Evolutionary conservation across 306 rosid genomes (phyloP).

Genomic region (Dicorynia guianensis): DNA sequence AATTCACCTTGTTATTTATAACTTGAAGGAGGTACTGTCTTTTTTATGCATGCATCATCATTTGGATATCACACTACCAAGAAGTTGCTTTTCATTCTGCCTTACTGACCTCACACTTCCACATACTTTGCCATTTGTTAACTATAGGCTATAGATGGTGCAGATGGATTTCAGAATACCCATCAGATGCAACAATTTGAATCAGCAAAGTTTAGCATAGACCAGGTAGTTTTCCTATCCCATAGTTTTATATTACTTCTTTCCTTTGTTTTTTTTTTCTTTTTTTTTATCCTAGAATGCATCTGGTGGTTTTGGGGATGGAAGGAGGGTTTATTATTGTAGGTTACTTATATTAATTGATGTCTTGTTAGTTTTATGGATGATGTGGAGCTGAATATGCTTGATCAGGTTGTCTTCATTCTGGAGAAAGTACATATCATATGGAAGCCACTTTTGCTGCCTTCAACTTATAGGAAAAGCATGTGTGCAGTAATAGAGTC

Average conservation of each 20-base stretch:
- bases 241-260: slow-evolving; percentile 2
- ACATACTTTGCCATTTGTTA: slow-evolving; percentile 35
- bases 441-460: slow-evolving; percentile 94
- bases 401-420: slow-evolving; percentile 82
- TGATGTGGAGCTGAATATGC: slow-evolving; percentile 38
- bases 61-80: slow-evolving; percentile 11
- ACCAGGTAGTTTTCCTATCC: slow-evolving; percentile 67
- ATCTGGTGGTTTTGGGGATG: background rate
- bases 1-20: slow-evolving; percentile 75
- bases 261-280: background rate
- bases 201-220: slow-evolving; percentile 84
- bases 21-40: slow-evolving; percentile 79
- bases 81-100: background rate
- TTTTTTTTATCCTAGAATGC: background rate
- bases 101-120: slow-evolving; percentile 34
- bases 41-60: slow-evolving; percentile 30
- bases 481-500: slow-evolving; percentile 83
- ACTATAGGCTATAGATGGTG: slow-evolving; percentile 85
- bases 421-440: slow-evolving; percentile 88
- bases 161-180: slow-evolving; percentile 95
- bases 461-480: slow-evolving; percentile 81
- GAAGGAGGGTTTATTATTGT: slow-evolving; percentile 13
- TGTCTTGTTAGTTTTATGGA: slow-evolving; percentile 29
- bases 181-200: slow-evolving; percentile 77
- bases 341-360: slow-evolving; percentile 24